Percentiles rank a stretch among this genome's conserved stretches.
These are phyloP conservation scores for Anisodus acutangulus DNA, from an alignment of 257 asterid genomes.

Conservation along the genomic window DNA sequence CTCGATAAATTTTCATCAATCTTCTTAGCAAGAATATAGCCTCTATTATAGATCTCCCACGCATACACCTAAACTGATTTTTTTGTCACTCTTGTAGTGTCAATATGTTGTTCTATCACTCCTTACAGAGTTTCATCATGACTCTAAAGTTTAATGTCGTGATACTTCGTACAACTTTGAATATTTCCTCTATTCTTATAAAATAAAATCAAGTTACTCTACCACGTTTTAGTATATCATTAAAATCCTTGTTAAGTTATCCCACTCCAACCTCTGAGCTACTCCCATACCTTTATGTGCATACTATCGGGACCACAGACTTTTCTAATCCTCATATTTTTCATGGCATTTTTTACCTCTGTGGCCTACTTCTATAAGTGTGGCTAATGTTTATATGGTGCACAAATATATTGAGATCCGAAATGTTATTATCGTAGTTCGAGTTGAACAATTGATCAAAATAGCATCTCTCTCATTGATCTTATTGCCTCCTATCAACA, in stretches of 20 bases:
- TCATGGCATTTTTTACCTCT: neutral
- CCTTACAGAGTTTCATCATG: slow-evolving; percentile 1
- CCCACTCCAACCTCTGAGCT: slow-evolving; percentile 6
- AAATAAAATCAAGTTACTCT: neutral
- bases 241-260: neutral
- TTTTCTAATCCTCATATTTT: neutral
- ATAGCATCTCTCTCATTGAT: neutral
- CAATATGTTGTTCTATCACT: neutral
- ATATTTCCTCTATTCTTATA: neutral
- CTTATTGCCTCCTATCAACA: neutral
- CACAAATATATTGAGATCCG: neutral
- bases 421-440: neutral
- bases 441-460: slow-evolving; percentile 6
- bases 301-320: neutral
- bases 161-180: neutral
- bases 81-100: neutral
- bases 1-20: neutral
- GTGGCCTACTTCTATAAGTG: neutral
- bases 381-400: neutral
- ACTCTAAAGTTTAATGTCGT: neutral
- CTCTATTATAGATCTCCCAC: neutral
- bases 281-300: neutral
- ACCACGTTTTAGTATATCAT: neutral
- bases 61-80: neutral
- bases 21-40: neutral